Evolutionary conservation across 768 basidiomycete genomes (phyloP), one percentile per base, ranked within the genome.

Genomic region (Stropharia rugosoannulata): DNA sequence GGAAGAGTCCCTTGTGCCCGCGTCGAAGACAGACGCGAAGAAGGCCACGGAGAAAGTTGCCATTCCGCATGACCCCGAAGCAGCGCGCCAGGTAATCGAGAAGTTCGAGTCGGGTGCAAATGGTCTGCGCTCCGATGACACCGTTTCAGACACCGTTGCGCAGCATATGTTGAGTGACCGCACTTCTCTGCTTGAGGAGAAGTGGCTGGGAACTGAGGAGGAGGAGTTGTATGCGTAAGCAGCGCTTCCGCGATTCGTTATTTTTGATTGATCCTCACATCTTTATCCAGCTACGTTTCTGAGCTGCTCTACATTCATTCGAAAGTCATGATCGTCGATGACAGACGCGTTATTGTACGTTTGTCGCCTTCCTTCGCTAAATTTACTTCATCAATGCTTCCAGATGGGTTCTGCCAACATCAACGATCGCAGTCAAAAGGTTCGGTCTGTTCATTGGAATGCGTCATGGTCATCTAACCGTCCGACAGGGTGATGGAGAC

Each of bases 251-350:
- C 39, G 11, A 38, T 37, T 66, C 56, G 6, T 46, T 32, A 32
- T 32, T n/a, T n/a, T n/a, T n/a, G n/a, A 37, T 29, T 41, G 16
- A 43, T 27, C 47, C 18, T 18, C 41, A 58, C n/a, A 39, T 42
- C 25, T 56, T 64, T 19, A 64, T 55, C 54, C 55, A 89, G 89
- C 51, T 93, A 91, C 70, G 83, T 91, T 16, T 85, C 87, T n/a
- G 88, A 92, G 71, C 59, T 89, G 62, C 71, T 89, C 18, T 93
- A 93, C 62, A 93, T 94, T 56, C 92, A 94, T 67, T 85, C 83
- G 19, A 94, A 94, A 75, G 68, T 96, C 22, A 96, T 97, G 95
- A 91, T 96, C 51, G 92, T 97, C 36, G 95, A 97, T 65, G 95
- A 98, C 66, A 79, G 84, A 32, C 79, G 87, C 36, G 94, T 97